phyloP scores from a whole-genome alignment of 116 monocot species.

The Phalaenopsis hybrid region DNA sequence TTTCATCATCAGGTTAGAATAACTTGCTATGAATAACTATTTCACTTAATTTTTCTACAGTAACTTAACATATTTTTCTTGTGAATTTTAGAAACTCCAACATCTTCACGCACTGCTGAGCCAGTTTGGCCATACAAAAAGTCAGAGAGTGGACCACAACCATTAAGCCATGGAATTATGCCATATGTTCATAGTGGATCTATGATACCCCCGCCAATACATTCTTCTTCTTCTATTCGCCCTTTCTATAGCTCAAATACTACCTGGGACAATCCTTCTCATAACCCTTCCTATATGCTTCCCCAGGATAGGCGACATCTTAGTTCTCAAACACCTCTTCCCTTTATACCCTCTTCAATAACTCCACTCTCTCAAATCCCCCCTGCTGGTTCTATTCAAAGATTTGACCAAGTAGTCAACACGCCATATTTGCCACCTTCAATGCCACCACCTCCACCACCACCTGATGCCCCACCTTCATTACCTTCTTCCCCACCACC shows the following conservation, averaged over 20 bases:
- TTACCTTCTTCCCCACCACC: slow-evolving; percentile 52
- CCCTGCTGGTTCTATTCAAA: slow-evolving; percentile 33
- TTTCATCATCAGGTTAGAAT: slow-evolving; percentile 28
- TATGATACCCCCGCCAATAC: slow-evolving; percentile 49
- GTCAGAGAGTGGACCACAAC: slow-evolving; percentile 33
- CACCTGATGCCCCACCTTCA: slow-evolving; percentile 26
- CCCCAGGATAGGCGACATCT: slow-evolving; percentile 28
- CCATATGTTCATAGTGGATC: slow-evolving; percentile 31
- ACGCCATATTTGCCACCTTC: slow-evolving; percentile 19
- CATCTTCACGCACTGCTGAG: slow-evolving; percentile 25
- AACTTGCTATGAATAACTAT: neutral
- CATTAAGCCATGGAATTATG: slow-evolving; percentile 19
- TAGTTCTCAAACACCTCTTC: slow-evolving; percentile 44
- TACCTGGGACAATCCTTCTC: slow-evolving; percentile 46
- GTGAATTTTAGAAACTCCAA: slow-evolving; percentile 22
- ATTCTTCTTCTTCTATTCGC: slow-evolving; percentile 30
- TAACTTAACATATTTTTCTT: slow-evolving; percentile 5
- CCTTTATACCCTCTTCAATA: slow-evolving; percentile 82
- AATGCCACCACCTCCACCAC: slow-evolving; percentile 34
- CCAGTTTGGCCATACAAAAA: slow-evolving; percentile 41
- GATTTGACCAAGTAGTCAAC: slow-evolving; percentile 33
- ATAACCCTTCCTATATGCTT: slow-evolving; percentile 31
- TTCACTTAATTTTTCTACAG: neutral
- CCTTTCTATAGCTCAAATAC: slow-evolving; percentile 35
- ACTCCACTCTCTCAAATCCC: slow-evolving; percentile 74